A percentile compares a stretch with the other conserved stretches of the same genome.
These are phyloP conservation scores for Striga asiatica DNA, from an alignment of 257 asterid species.

Conservation along the genomic window DNA sequence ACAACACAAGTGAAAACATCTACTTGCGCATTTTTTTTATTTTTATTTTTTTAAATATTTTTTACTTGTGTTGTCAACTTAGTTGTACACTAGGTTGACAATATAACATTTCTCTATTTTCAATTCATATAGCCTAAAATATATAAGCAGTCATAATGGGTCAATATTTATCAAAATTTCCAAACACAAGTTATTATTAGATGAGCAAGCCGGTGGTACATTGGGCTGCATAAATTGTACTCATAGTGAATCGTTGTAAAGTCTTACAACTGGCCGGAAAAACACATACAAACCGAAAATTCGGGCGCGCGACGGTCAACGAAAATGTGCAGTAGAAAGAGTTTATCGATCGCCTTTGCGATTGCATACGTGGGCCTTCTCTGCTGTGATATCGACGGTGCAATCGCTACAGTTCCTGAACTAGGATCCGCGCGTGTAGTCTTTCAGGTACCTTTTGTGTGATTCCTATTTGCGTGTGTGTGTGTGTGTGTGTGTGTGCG, in stretches of 20 bases:
- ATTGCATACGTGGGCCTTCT: constrained; percentile 19
- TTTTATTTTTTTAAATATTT: too few relatives aligned
- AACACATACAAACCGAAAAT: neutral
- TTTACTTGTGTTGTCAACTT: too few relatives aligned
- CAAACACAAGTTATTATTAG: too few relatives aligned
- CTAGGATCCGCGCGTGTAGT: constrained; percentile 57
- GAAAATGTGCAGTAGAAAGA: constrained; percentile 23
- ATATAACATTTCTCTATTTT: too few relatives aligned
- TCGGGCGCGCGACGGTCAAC: constrained; percentile 27
- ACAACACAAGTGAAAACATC: too few relatives aligned
- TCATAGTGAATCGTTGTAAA: neutral
- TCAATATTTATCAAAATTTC: too few relatives aligned
- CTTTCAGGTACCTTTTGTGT: constrained; percentile 33
- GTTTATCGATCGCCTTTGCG: constrained; percentile 22
- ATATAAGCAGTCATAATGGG: too few relatives aligned
- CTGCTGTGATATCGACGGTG: constrained; percentile 20
- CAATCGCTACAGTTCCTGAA: constrained; percentile 38
- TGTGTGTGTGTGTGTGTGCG: neutral
- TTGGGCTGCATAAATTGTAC: constrained; percentile 2
- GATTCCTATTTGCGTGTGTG: neutral
- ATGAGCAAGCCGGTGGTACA: too few relatives aligned
- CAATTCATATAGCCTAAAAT: too few relatives aligned
- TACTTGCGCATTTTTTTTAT: too few relatives aligned
- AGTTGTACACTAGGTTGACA: too few relatives aligned
- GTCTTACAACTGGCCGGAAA: constrained; percentile 7